Percentiles rank a stretch among this genome's conserved stretches.
Conservation (phyloP, 2,329 filamentous ascomycete species). For the Ophiocordyceps camponoti-floridani region DNA sequence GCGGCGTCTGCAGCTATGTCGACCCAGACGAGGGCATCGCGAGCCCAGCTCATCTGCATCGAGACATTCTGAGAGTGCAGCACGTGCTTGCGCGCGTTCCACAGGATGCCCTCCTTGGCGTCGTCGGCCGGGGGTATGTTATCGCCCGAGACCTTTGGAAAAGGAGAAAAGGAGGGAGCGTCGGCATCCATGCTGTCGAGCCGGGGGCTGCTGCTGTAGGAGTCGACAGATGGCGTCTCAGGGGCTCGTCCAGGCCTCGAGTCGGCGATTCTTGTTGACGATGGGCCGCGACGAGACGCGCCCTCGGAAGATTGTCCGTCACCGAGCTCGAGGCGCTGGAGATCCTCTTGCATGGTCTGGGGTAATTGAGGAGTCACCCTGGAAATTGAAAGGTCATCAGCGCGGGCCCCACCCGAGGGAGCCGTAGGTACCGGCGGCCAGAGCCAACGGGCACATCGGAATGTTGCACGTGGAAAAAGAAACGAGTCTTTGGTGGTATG, state of each 20-base stretch:
- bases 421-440: background rate
- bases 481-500: background rate
- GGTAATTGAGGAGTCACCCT: constrained; percentile 92
- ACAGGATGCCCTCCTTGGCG: constrained; percentile 78
- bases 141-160: constrained; percentile 70
- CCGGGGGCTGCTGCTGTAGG: constrained; percentile 15
- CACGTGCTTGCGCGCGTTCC: constrained; percentile 66
- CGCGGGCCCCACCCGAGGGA: constrained; percentile 12
- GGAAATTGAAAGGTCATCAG: constrained; percentile 18
- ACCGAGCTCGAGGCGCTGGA: constrained; percentile 75
- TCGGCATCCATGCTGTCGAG: constrained; percentile 28
- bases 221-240: constrained; percentile 7
- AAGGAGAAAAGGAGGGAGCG: constrained; percentile 72
- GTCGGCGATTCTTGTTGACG: constrained; percentile 17
- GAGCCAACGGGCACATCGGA: constrained; percentile 1
- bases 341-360: constrained; percentile 88
- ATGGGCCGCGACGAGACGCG: constrained; percentile 19
- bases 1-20: constrained; percentile 68
- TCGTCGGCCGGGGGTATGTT: constrained; percentile 90
- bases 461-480: background rate
- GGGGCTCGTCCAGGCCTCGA: constrained; percentile 3
- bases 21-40: constrained; percentile 77
- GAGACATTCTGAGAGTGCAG: constrained; percentile 87
- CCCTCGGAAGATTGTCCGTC: constrained; percentile 13
- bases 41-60: constrained; percentile 93